Conservation (phyloP, 495 filamentous ascomycete species). For the Aspergillus wentii region DNA sequence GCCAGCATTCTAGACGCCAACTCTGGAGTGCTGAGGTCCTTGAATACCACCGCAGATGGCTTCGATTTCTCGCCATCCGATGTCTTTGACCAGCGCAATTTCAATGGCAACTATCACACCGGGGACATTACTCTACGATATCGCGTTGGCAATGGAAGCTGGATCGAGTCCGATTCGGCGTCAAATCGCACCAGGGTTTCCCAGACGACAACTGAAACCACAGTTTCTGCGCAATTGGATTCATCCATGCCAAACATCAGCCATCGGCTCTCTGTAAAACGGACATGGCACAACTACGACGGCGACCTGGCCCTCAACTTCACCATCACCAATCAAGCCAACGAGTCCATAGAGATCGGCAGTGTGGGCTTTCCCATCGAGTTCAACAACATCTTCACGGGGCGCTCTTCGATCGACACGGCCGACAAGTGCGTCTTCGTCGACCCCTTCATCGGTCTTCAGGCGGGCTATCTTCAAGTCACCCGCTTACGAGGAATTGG, state of each 20-base stretch:
- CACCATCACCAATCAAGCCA: slow-evolving; percentile 37
- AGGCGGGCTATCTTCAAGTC: slow-evolving; percentile 46
- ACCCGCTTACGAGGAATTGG: slow-evolving; percentile 39
- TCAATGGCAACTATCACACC: slow-evolving; percentile 46
- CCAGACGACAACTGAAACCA: too few relatives aligned
- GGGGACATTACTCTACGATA: slow-evolving; percentile 49
- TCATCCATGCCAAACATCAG: too few relatives aligned
- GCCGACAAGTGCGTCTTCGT: slow-evolving; percentile 35
- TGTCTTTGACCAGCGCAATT: slow-evolving; percentile 28
- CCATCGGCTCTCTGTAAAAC: too few relatives aligned
- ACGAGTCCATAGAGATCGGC: slow-evolving; percentile 38
- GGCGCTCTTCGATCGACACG: slow-evolving; percentile 33
- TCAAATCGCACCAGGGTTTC: too few relatives aligned
- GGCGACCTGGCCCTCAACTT: slow-evolving; percentile 44
- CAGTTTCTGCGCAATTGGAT: too few relatives aligned
- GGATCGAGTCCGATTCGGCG: too few relatives aligned
- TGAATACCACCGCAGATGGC: slow-evolving; percentile 23
- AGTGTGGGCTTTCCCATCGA: slow-evolving; percentile 48
- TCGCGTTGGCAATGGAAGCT: slow-evolving; percentile 33
- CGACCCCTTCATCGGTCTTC: slow-evolving; percentile 49
- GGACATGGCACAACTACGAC: too few relatives aligned
- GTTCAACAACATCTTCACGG: slow-evolving; percentile 55
- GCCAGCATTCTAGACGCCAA: slow-evolving; percentile 32
- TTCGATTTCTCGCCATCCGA: slow-evolving; percentile 50
- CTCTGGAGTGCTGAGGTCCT: slow-evolving; percentile 32